A percentile compares a stretch with the other conserved stretches of the same genome.
Conservation (phyloP, 139 green algal genomes). For the Chlorella vulgaris region DNA sequence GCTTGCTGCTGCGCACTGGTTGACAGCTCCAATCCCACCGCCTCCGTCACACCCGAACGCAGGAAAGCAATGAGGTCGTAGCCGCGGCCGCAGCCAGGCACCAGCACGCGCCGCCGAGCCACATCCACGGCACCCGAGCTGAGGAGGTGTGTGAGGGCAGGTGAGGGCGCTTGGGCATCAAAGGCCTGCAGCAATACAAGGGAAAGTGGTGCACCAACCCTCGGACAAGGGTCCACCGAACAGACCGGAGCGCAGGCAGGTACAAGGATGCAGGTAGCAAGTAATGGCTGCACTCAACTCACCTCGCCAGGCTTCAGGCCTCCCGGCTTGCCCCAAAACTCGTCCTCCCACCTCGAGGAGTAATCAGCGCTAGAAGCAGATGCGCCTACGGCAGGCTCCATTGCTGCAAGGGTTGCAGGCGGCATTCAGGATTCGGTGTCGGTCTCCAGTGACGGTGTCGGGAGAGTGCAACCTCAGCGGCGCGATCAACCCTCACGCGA, state of each 20-base stretch:
- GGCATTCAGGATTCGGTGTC: no score
- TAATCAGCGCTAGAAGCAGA: no score
- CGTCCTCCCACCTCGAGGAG: conserved; percentile 4
- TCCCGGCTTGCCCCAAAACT: conserved; percentile 10
- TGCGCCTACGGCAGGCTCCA: no score
- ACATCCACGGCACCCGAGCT: conserved; percentile 8
- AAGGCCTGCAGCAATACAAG: conserved; percentile 39
- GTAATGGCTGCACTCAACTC: neutral
- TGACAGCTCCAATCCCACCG: conserved; percentile 53
- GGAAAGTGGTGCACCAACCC: no score
- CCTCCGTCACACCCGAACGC: conserved; percentile 31
- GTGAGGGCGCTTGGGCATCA: conserved; percentile 23
- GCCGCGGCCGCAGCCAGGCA: conserved; percentile 61
- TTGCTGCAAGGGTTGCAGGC: no score
- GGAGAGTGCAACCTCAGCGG: no score
- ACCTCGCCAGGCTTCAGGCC: conserved; percentile 42
- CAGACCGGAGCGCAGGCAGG: no score
- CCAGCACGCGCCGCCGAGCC: conserved; percentile 34
- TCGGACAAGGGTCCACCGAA: no score
- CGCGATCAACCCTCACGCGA: no score
- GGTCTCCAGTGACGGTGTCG: no score
- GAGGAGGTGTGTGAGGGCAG: conserved; percentile 29
- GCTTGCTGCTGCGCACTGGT: conserved; percentile 26
- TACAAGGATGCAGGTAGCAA: no score
- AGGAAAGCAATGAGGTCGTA: conserved; percentile 61